phyloP scores from a whole-genome alignment of 768 basidiomycete genomes.

The Suillus brevipes region DNA sequence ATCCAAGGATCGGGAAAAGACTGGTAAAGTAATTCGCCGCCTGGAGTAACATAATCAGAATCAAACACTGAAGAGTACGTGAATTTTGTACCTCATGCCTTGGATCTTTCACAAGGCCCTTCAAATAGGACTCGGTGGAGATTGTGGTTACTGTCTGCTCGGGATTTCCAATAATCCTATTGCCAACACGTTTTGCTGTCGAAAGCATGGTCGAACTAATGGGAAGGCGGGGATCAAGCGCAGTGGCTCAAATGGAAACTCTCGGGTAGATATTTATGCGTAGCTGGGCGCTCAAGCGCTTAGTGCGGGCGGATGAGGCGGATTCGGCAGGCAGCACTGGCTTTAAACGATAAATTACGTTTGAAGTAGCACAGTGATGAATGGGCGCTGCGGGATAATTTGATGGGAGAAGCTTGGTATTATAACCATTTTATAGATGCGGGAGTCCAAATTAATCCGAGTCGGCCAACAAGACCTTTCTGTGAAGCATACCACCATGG shows the following conservation, averaged over 20 bases:
- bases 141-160: constrained; percentile 61
- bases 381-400: neutral
- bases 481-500: neutral
- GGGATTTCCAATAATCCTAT: constrained; percentile 59
- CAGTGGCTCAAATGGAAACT: neutral
- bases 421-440: neutral
- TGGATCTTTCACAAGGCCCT: constrained; percentile 43
- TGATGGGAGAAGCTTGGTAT: neutral
- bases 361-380: neutral
- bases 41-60: constrained; percentile 36
- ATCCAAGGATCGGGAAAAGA: constrained; percentile 83
- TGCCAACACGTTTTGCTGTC: constrained; percentile 49
- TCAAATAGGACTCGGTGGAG: constrained; percentile 57
- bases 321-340: neutral
- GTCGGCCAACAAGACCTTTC: neutral
- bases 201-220: constrained; percentile 33
- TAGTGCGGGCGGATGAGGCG: neutral
- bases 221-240: neutral
- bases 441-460: neutral
- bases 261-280: neutral
- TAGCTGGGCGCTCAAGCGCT: neutral
- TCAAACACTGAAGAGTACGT: neutral
- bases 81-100: constrained; percentile 42
- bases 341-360: neutral
- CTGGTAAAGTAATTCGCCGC: constrained; percentile 60